Evolutionary conservation across 306 rosid genomes (phyloP).

Genomic region (Glycine soja): DNA sequence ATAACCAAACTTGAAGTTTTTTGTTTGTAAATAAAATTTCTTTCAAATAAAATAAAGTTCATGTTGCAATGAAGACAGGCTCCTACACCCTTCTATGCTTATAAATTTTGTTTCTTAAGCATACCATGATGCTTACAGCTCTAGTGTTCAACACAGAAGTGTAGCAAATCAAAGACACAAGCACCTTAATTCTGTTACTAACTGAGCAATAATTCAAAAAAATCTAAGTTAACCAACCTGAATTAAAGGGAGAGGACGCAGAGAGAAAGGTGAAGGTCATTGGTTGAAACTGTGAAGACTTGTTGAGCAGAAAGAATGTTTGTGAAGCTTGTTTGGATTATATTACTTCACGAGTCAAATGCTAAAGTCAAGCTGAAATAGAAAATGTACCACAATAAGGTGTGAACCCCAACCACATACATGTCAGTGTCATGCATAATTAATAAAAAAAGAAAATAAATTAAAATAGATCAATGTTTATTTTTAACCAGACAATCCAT

Average conservation of each 20-base stretch:
- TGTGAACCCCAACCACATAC: conserved; percentile 45
- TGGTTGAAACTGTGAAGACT: conserved; percentile 41
- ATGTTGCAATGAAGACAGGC: conserved; percentile 32
- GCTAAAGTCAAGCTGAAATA: conserved; percentile 56
- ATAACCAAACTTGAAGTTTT: conserved; percentile 35
- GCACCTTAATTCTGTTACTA: background rate
- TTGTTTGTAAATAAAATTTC: too few relatives aligned
- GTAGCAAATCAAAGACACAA: background rate
- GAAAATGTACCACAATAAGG: conserved; percentile 35
- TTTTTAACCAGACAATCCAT: conserved; percentile 4
- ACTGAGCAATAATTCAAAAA: conserved; percentile 34
- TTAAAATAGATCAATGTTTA: background rate
- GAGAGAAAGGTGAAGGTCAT: conserved; percentile 5
- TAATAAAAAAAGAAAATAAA: background rate
- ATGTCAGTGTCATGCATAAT: conserved; percentile 49
- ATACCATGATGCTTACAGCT: conserved; percentile 11
- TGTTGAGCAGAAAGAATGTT: conserved; percentile 40
- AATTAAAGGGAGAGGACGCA: conserved; percentile 39
- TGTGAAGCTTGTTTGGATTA: conserved; percentile 48
- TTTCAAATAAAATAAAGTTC: too few relatives aligned
- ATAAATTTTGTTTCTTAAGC: background rate
- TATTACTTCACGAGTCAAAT: conserved; percentile 63
- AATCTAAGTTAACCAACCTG: conserved; percentile 9
- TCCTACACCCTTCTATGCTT: conserved; percentile 15
- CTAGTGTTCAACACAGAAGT: conserved; percentile 7